Evolutionary conservation across 768 basidiomycete genomes (phyloP), one percentile per base, ranked within the genome.

Genomic region (Hypholoma fasciculare): DNA sequence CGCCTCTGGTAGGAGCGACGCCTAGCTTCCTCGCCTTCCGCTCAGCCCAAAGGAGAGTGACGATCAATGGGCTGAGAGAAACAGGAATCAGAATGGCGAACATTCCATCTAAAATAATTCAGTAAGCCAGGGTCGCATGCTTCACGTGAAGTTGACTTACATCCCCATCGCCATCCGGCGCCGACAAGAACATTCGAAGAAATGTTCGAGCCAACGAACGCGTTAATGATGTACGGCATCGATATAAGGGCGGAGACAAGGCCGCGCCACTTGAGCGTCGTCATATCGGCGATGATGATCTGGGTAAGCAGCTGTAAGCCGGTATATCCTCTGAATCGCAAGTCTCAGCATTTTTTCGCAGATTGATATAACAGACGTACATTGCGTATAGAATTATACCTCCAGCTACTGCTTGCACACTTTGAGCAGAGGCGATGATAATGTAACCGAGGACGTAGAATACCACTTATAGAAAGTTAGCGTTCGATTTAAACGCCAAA

Each of bases 111-210:
- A 58, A 13, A 37, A 60, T 47, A 16, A 48, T 0, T 11, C 13
- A 5, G 19, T 48, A 19, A 19, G 46, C 0, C 7, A 23, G 4
- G 8, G 4, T 6, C 26, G 1, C 2, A 48, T 17, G 20, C 5
- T 19, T 4, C 5, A 12, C 2, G 42, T 43, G 6, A 1, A n/a
- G 20, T 3, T 58, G 49, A 80, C 84, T 47, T 65, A 84, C 84
- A 89, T 34, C 87, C 87, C 87, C 87, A 88, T 68, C 87, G 71
- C 87, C 87, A 89, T 7, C 82, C 81, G 20, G 74, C 71, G 26
- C 69, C 65, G 12, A 65, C 61, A 42, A 80, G 55, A 37, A 81
- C 72, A 58, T 72, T 72, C 7, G 82, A 65, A n/a, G 83, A 76
- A 49, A 88, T 79, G 63, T 84, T 85, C n/a, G 82, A 74, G n/a